Percentiles rank a stretch among this genome's conserved stretches.
phyloP scores from a whole-genome alignment of 2,329 filamentous ascomycete genomes.

The Bipolaris sorokiniana region DNA sequence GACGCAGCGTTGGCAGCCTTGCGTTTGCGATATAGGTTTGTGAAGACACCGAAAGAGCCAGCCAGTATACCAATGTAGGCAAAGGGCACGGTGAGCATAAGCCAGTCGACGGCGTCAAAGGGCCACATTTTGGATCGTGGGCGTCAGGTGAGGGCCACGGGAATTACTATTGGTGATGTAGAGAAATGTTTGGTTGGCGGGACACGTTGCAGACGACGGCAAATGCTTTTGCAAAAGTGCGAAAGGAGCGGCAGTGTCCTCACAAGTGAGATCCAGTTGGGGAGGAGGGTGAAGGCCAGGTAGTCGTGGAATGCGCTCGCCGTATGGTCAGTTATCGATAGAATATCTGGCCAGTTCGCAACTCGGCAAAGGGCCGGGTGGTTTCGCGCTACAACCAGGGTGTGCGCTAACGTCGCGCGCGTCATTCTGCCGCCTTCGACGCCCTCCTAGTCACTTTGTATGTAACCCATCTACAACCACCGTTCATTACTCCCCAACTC shows the following conservation, averaged over 20 bases:
- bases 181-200: not conserved
- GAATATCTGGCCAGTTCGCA: slow-evolving; percentile 37
- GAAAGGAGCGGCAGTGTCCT: slow-evolving; percentile 29
- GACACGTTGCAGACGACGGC: not conserved
- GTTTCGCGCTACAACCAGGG: slow-evolving; percentile 19
- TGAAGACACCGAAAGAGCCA: slow-evolving; percentile 90
- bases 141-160: slow-evolving; percentile 13
- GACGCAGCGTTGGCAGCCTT: slow-evolving; percentile 81
- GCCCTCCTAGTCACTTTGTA: slow-evolving; percentile 14
- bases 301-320: slow-evolving; percentile 6
- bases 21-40: slow-evolving; percentile 88
- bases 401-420: slow-evolving; percentile 16
- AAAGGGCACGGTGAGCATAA: slow-evolving; percentile 83
- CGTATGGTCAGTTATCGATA: slow-evolving; percentile 20
- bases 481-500: slow-evolving; percentile 19
- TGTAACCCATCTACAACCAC: slow-evolving; percentile 21
- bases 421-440: slow-evolving; percentile 27
- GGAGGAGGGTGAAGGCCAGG: slow-evolving; percentile 13
- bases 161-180: not conserved
- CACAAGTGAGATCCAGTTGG: slow-evolving; percentile 3
- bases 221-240: not conserved
- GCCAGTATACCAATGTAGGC: slow-evolving; percentile 87
- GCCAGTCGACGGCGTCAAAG: slow-evolving; percentile 70
- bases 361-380: slow-evolving; percentile 17
- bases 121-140: slow-evolving; percentile 42